Evolutionary conservation across 2,329 filamentous ascomycete species (phyloP), one percentile per base, ranked within the genome.

Genomic region (Aspergillus ustus): DNA sequence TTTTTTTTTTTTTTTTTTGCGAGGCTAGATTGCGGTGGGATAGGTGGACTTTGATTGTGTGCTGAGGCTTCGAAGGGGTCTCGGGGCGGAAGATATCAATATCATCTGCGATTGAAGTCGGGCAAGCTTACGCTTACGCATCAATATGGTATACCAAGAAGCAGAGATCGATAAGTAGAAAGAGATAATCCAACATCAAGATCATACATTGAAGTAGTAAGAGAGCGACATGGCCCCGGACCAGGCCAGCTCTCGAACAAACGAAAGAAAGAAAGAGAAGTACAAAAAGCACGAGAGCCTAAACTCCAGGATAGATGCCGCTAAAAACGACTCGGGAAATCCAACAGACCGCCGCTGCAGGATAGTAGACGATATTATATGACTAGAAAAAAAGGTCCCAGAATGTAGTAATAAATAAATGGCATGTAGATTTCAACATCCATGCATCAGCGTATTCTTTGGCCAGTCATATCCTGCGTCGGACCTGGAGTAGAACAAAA

Each of bases 371-470:
- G 34, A 40, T 40, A 40, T 40, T 15, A 40, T 40, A 40, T 40
- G 11, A 40, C 13, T 15, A 40, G 34, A 49, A 31, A 40, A 51
- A 28, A 25, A 31, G 25, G 25, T 5, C 25, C 25, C 25, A 50
- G 28, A 17, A 7, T 25, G 46, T 22, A 20, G 17, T 46, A 25
- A n/a, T n/a, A n/a, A n/a, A n/a, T 46, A 25, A 25, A 13, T 5
- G 44, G 44, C 22, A 46, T 6, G 8, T 25, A 22, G 15, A 43
- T 52, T n/a, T 31, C 40, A 45, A 57, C 73, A 90, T 29, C 75
- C 82, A 70, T 89, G 69, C 73, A 90, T 84, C 62, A 87, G 81
- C 1, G 81, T 81, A 68, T 90, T 90, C 71, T 82, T 82, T 2
- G 88, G 88, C 85, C 86, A 88, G 2, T 75, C 67, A 65, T 85